Percentiles rank a stretch among this genome's conserved stretches.
phyloP scores from a whole-genome alignment of 257 asterid genomes.

The Eucommia ulmoides region DNA sequence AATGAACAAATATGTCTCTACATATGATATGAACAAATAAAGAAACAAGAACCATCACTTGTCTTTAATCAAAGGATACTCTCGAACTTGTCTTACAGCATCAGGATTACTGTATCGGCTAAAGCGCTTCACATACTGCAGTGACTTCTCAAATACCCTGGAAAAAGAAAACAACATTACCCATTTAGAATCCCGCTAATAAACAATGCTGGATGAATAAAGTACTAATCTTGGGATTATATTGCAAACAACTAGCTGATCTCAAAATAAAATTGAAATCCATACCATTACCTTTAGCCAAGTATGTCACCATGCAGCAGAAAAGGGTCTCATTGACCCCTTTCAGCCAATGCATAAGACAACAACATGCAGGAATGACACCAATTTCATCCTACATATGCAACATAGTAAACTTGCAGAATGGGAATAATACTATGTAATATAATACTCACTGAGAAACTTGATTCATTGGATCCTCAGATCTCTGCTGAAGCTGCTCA shows the following conservation, averaged over 20 bases:
- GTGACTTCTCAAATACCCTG: conserved; percentile 97
- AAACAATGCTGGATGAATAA: too few species aligned
- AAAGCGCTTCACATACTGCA: conserved; percentile 95
- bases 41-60: not conserved
- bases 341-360: too few species aligned
- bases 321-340: too few species aligned
- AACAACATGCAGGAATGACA: too few species aligned
- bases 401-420: too few species aligned
- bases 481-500: conserved; percentile 93
- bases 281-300: too few species aligned
- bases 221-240: too few species aligned
- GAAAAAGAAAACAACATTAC: conserved; percentile 9
- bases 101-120: conserved; percentile 95
- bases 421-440: too few species aligned
- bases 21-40: not conserved
- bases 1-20: not conserved
- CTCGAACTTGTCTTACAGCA: conserved; percentile 98
- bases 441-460: conserved; percentile 64
- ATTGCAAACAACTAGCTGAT: too few species aligned
- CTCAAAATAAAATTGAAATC: too few species aligned
- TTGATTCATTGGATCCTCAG: conserved; percentile 84
- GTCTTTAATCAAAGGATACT: conserved; percentile 51
- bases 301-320: too few species aligned
- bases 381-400: too few species aligned
- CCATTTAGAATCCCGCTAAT: not conserved